Conservation (phyloP, 1,139 yeast genomes). For the Hansenula sp. region DNA sequence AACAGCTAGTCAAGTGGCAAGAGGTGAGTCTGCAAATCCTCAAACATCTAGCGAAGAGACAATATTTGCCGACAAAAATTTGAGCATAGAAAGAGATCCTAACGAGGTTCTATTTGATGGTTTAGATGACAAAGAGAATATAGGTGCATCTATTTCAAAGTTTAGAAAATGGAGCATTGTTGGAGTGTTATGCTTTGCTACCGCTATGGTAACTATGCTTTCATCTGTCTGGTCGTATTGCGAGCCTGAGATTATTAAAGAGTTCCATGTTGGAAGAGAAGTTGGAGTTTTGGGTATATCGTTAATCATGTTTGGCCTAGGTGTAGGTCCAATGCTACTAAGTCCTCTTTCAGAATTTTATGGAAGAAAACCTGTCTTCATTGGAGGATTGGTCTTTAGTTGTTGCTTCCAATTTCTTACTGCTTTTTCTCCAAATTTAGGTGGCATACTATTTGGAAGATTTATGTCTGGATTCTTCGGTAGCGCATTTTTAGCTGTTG, state of each 20-base stretch:
- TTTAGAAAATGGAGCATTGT: constrained; percentile 50
- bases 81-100: neutral
- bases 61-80: neutral
- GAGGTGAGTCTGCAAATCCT: neutral
- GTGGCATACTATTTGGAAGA: constrained; percentile 59
- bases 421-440: constrained; percentile 61
- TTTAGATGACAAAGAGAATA: constrained; percentile 51
- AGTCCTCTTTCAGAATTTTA: constrained; percentile 78
- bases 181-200: constrained; percentile 43
- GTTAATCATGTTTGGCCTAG: constrained; percentile 60
- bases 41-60: neutral
- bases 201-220: constrained; percentile 40
- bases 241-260: constrained; percentile 40
- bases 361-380: constrained; percentile 68
- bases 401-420: constrained; percentile 60
- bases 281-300: constrained; percentile 61
- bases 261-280: constrained; percentile 50
- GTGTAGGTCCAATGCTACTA: constrained; percentile 70
- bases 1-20: too few species aligned
- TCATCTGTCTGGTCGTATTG: constrained; percentile 57
- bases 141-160: constrained; percentile 32
- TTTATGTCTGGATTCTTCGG: constrained; percentile 67
- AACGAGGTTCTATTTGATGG: constrained; percentile 24
- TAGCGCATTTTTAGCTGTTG: constrained; percentile 66
- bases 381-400: constrained; percentile 52